Evolutionary conservation across 768 basidiomycete species (phyloP), one percentile per base, ranked within the genome.

Genomic region (Rhizopogon roseolus): DNA sequence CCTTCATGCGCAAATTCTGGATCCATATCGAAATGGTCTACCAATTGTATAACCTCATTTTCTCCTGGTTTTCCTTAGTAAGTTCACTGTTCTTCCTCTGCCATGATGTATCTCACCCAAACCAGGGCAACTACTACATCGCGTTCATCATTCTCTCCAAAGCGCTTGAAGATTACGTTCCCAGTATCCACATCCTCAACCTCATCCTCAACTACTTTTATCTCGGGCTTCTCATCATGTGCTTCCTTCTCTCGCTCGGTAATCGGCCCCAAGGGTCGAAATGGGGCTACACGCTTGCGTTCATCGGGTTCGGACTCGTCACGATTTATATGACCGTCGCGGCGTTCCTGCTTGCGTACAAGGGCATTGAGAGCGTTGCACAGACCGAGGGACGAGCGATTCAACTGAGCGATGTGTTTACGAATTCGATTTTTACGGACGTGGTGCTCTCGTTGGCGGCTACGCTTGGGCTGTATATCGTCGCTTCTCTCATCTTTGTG

Each of bases 311-410:
- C 71, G 93, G 81, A 3, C 4, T 96, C 22, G 84, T 99, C 58
- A 98, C 96, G 32, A 68, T 93, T n/a, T 98, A 98, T 65, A 98
- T 99, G 96, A 92, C 93, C 50, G 88, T 83, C 38, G 74, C 91
- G 0, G 86, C 91, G 42, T 81, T 95, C 64, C 82, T 90, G 58
- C 76, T 98, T 16, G 90, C 95, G 5, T 81, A 89, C 71, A 86
- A 92, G 65, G 90, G 88, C 7, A 80, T 98, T 11, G 66, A 86
- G 54, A 71, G 79, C 37, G 75, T 95, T 9, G 72, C 77, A 9
- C 55, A 75, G 1, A 67, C 70, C 3, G 67, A 76, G 41, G 68
- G 77, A 11, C 75, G 77, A 1, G 67, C 77, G 4, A 62, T 93
- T 9, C 72, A 65, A 4, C 67, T 83, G n/a, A 66, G 68, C 11